Evolutionary conservation across 768 basidiomycete genomes (phyloP).

Genomic region (Xanthoconium stramineum): DNA sequence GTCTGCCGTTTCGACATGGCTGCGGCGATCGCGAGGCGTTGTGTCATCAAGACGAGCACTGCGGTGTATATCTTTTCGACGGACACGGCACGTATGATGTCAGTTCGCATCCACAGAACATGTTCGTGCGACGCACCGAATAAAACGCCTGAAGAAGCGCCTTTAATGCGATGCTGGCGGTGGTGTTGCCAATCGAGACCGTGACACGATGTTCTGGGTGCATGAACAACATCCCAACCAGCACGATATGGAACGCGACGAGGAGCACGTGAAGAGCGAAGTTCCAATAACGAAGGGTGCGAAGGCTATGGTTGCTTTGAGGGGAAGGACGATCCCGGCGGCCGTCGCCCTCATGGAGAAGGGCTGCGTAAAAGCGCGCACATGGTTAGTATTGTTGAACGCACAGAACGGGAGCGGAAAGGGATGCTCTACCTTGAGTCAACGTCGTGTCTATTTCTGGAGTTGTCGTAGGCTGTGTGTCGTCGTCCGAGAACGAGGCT

Average conservation of each 20-base stretch:
- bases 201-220: background rate
- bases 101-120: background rate
- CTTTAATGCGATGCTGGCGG: background rate
- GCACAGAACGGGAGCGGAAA: background rate
- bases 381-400: background rate
- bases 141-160: background rate
- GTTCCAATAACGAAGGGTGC: background rate
- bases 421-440: background rate
- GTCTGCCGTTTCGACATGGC: conserved; percentile 6
- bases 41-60: background rate
- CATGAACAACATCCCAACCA: background rate
- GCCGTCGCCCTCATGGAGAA: too few relatives aligned
- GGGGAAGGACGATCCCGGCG: too few relatives aligned
- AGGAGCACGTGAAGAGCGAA: background rate
- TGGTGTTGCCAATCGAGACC: background rate
- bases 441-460: background rate
- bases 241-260: background rate
- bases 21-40: conserved; percentile 10
- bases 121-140: background rate
- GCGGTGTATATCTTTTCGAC: conserved; percentile 21
- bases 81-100: background rate
- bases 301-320: too few relatives aligned
- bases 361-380: too few relatives aligned
- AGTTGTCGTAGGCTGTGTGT: background rate
- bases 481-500: background rate